phyloP scores from a whole-genome alignment of 2,329 filamentous ascomycete species.

The Gremmenia infestans region DNA sequence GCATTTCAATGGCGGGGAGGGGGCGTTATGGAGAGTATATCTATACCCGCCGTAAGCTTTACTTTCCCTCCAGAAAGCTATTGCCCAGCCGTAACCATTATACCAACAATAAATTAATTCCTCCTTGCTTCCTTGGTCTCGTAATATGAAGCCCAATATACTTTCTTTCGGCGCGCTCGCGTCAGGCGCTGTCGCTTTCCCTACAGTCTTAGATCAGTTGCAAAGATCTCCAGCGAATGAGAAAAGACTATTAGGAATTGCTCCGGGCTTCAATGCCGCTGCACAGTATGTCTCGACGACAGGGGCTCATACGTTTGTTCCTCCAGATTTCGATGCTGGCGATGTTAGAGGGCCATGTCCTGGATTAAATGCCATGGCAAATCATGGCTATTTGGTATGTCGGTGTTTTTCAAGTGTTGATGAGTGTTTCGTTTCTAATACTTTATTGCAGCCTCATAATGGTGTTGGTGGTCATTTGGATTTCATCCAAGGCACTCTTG shows the following conservation, averaged over 20 bases:
- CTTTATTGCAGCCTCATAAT: background rate
- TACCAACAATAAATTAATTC: no score
- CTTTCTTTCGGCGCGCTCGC: background rate
- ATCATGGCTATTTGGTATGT: constrained; percentile 1
- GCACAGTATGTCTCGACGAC: constrained; percentile 17
- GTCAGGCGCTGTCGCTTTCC: background rate
- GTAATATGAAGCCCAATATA: background rate
- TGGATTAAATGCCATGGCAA: constrained; percentile 16
- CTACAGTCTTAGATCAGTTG: background rate
- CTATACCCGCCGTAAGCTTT: no score
- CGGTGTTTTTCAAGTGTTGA: background rate
- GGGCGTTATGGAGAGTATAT: no score
- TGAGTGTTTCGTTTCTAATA: background rate
- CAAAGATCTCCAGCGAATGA: background rate
- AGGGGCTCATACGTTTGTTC: constrained; percentile 33
- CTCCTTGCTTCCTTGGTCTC: no score
- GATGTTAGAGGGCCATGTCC: constrained; percentile 37
- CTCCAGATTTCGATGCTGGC: constrained; percentile 31
- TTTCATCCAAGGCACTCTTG: background rate
- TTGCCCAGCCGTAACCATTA: no score
- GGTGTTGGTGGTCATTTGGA: background rate
- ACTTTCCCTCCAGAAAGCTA: no score
- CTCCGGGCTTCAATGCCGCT: constrained; percentile 4
- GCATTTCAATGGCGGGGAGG: no score
- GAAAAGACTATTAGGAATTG: background rate